Base-by-base conservation (phyloP, 2,329 filamentous ascomycete genomes). In the Epicoccum sorghinum region DNA sequence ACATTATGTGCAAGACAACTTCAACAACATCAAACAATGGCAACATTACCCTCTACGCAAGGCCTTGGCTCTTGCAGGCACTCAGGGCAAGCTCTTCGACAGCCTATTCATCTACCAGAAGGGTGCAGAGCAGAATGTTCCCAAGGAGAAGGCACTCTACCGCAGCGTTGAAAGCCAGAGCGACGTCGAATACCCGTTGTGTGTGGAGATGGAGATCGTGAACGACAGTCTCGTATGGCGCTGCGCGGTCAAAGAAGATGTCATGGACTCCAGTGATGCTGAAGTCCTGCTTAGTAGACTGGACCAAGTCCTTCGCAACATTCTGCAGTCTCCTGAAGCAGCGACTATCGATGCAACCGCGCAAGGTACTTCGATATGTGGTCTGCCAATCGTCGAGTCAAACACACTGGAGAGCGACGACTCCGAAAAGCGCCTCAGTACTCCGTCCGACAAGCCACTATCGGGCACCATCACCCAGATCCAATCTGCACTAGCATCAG, bases 11-110 rank as follows among this genome's bases (percentile, higher is more conserved):
- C 91, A 96, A 67, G 83, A 87, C 2, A 88, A 84, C 56, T 83
- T 90, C 73, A 79, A 81, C 1, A 81, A 82, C 23, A 83, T 91
- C 27, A 79, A 85, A n/a, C 82, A 87, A 55, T 85, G 88, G 67
- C 90, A 96, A 69, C 85, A 90, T 56, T 91, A 89, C 47, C 89
- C 93, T 0, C 80, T 97, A 1, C 84, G 91, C 6, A 87, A 87
- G 55, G 86, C 87, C 1, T 85, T 89, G 59, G 78, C 78, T 14
- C 69, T 84, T 9, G 80, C 80, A 2, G 66, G 78, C 4, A 72
- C 75, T 0, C 70, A 70, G n/a, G 77, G 77, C 5, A 67, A 62
- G n/a, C 68, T 89, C 4, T 88, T 89, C 60, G 83, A 89, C 66
- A 84, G 83, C 1, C 66, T 89, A 2, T 89, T 89, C 71, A 85